Evolutionary conservation across 2,329 filamentous ascomycete genomes (phyloP), one percentile per base, ranked within the genome.

Genomic region (Phaeosphaeria sp.): DNA sequence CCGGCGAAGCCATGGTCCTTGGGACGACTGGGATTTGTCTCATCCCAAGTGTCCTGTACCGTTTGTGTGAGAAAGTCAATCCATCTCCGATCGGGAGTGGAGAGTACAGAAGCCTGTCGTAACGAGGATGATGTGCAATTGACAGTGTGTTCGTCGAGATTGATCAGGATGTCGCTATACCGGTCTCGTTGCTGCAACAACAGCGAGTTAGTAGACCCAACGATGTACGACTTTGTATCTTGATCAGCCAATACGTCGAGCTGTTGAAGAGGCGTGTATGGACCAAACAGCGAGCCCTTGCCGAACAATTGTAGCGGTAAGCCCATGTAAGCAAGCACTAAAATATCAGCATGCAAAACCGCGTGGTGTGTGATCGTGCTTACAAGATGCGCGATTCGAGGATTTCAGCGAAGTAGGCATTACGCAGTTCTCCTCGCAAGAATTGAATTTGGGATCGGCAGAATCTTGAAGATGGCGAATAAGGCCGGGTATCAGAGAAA

Each of bases 11-110:
- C 93, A 82, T 97, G 89, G 1, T 92, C 96, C 71, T 93, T 97
- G n/a, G 95, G 95, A 48, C 91, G 85, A 61, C 88, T 87, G 0
- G 95, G 95, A 71, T 98, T 94, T 4, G 88, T 62, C 43, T 97
- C 92, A 73, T 99, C 95, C 95, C 95, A 99, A 0, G 95, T 97
- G 64, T 98, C 93, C 69, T 95, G 91, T 21, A 99, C 92, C 41
- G 93, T 91, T 69, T 97, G 92, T 0, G 93, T 96, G 53, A 99
- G 85, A 68, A 93, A 93, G 78, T 99, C 95, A 66, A 99, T 97
- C 94, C 95, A 99, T 56, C 95, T 86, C 58, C 95, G 87, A 73
- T 99, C 95, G 0, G 95, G 90, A 10, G 89, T 89, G 0, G 95
- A 95, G 2, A 99, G 86, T 0, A 86, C 79, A 5, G 98, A 82